Base-by-base conservation (phyloP, 345 rosid genomes). In the Aquilaria malaccensis region DNA sequence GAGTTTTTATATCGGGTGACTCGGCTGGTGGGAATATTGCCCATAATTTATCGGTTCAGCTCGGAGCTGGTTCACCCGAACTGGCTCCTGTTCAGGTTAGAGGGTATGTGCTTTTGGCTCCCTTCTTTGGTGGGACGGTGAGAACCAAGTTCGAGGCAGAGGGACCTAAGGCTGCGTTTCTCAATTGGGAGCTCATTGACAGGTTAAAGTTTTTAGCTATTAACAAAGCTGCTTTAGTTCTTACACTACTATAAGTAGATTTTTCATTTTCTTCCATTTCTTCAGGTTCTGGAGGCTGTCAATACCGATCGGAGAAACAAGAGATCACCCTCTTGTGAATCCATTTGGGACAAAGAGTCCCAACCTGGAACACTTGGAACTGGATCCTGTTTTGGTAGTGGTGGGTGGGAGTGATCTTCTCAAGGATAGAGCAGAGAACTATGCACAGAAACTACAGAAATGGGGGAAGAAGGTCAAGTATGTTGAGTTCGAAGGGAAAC, bases 21-120 rank as follows among this genome's bases (percentile, higher is more conserved):
- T 80, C 84, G 0, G 83, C 85, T 0, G 88, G 91, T 11, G 88
- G 87, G 32, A 82, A 79, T 58, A 75, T 82, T 5, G 85, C 85
- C 11, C 87, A 85, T 57, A 66, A 78, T 45, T 58, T 85, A 70
- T 82, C 85, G 13, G 82, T 80, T 51, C 65, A 61, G 70, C 63
- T 85, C 9, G 66, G 74, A 47, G 64, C 73, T 2, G 73, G 73
- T 11, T 79, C 87, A 6, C 65, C 68, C 3, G 77, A 67, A n/a
- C 58, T 82, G 72, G 65, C 67, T n/a, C 87, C 85, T 5, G 84
- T 82, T 45, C 60, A 33, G 58, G 70, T 80, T 14, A 76, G 64
- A 62, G 84, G 87, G 10, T 80, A 80, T 64, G 79, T 82, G 31
- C 64, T 80, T 33, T 68, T 80, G 63, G 85, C 82, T 11, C 85